Percentiles rank a stretch among this genome's conserved stretches.
These are phyloP conservation scores for Lecanicillium sp. DNA, from an alignment of 2,329 filamentous ascomycete genomes.

Conservation along the genomic window DNA sequence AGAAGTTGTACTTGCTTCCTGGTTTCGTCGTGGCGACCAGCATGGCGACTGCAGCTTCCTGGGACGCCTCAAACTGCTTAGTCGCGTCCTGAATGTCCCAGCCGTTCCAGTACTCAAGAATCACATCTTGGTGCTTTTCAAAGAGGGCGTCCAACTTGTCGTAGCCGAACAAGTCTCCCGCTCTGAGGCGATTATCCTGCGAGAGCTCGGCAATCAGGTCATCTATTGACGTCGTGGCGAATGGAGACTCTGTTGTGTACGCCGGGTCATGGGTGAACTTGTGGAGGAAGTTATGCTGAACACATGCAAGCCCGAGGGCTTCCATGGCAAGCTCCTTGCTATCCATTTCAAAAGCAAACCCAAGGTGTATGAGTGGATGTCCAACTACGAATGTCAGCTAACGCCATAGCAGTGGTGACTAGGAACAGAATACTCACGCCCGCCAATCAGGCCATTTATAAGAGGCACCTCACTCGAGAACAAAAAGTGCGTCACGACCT, in stretches of 20 bases:
- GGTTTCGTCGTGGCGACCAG: slow-evolving; percentile 52
- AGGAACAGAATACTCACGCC: slow-evolving; percentile 48
- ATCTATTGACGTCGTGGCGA: slow-evolving; percentile 54
- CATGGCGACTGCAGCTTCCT: slow-evolving; percentile 53
- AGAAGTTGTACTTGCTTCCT: slow-evolving; percentile 68
- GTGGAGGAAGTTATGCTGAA: slow-evolving; percentile 52
- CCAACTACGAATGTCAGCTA: slow-evolving; percentile 52
- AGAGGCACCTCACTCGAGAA: slow-evolving; percentile 68
- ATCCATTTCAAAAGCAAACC: slow-evolving; percentile 85
- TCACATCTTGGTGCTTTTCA: slow-evolving; percentile 55
- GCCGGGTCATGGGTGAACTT: slow-evolving; percentile 64
- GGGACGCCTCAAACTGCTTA: slow-evolving; percentile 68
- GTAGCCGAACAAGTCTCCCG: slow-evolving; percentile 51
- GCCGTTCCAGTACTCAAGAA: slow-evolving; percentile 86
- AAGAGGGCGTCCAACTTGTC: slow-evolving; percentile 64
- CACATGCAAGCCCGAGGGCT: slow-evolving; percentile 62
- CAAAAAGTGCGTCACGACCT: slow-evolving; percentile 67
- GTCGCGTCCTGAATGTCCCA: slow-evolving; percentile 66
- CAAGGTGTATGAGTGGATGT: slow-evolving; percentile 88
- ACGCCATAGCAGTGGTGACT: neutral
- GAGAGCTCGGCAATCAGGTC: slow-evolving; percentile 65
- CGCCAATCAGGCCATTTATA: slow-evolving; percentile 70
- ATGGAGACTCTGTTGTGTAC: slow-evolving; percentile 58
- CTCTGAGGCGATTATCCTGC: slow-evolving; percentile 61
- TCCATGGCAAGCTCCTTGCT: slow-evolving; percentile 85